Evolutionary conservation across 495 filamentous ascomycete genomes (phyloP), one percentile per base, ranked within the genome.

Genomic region (Parmelia sp.): DNA sequence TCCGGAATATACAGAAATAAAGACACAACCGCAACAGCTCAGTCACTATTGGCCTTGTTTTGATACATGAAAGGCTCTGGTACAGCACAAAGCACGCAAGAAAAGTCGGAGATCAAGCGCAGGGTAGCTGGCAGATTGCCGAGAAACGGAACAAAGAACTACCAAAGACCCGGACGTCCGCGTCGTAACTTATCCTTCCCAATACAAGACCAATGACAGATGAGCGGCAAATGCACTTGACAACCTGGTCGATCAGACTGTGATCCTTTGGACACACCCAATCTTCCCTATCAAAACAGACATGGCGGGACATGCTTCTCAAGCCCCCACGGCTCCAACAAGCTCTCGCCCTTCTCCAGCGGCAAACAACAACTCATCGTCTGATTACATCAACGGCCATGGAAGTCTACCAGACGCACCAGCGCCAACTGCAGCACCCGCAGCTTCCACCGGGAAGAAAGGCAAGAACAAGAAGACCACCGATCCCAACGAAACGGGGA

Each of bases 401-500:
- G 69, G 64, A 33, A 64, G 29, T 23, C 56, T 63, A 47, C 66
- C 70, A 21, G 74, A 78, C 37, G 63, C 73, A 31, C 63, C 68
- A 40, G 69, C 70, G 42, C 73, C 71, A 25, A 70, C 70, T 58
- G 64, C 68, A 65, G 74, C 73, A 45, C 71, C 66, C 68, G 71
- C 72, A 65, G 72, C 71, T 56, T 72, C 70, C 66, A 66, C 68
- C 17, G 58, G 81, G 75, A 90, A 91, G 83, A 89, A 90, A 80
- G 82, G 83, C 66, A 88, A 91, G 63, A 61, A 51, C 39, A 76
- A 82, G 78, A 90, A 90, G 75, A 74, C 83, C 36, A 76, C 88
- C 37, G 92, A 96, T 74, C 87, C 90, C 45, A 88, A 82, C 68
- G 91, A 97, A 70, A 90, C 90, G 15, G 89, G 88, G 45, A 96